These are phyloP conservation scores for Apiospora rasikravindrae DNA, from an alignment of 2,329 filamentous ascomycete genomes.

Conservation along the genomic window DNA sequence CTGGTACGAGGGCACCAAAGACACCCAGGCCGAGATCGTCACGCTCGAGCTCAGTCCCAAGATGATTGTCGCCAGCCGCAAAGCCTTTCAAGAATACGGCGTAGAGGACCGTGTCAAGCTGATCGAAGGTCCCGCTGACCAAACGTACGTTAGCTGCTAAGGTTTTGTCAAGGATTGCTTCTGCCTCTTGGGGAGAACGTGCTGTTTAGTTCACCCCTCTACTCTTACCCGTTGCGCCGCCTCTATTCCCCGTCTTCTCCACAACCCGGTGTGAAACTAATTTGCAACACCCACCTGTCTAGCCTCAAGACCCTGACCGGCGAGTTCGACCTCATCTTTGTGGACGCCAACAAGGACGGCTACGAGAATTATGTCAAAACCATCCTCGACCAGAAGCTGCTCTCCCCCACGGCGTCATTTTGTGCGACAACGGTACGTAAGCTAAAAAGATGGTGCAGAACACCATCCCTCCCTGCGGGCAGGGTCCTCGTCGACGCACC, in stretches of 20 bases:
- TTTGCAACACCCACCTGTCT: no score
- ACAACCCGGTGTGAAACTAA: no score
- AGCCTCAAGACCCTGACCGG: conserved; percentile 31
- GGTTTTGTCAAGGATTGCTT: no score
- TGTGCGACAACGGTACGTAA: conserved; percentile 28
- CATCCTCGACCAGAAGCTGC: conserved; percentile 29
- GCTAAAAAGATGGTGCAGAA: background rate
- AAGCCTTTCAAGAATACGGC: conserved; percentile 25
- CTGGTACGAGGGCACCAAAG: conserved; percentile 38
- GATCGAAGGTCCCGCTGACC: conserved; percentile 26
- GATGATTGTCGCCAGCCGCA: conserved; percentile 28
- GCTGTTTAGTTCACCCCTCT: no score
- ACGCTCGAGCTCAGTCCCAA: conserved; percentile 29
- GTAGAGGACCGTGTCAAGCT: conserved; percentile 27
- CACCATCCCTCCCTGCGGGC: no score
- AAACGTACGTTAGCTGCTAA: no score
- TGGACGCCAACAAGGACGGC: conserved; percentile 40
- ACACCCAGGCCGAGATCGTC: conserved; percentile 29
- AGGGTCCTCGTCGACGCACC: no score
- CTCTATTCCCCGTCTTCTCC: no score
- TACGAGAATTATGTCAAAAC: conserved; percentile 28
- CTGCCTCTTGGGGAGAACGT: no score
- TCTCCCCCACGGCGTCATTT: conserved; percentile 25
- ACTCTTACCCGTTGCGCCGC: no score
- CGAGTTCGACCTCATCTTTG: conserved; percentile 39